A percentile compares a stretch with the other conserved stretches of the same genome.
These are phyloP conservation scores for Tylopilus subfusipes DNA, from an alignment of 768 basidiomycete species.

Conservation along the genomic window DNA sequence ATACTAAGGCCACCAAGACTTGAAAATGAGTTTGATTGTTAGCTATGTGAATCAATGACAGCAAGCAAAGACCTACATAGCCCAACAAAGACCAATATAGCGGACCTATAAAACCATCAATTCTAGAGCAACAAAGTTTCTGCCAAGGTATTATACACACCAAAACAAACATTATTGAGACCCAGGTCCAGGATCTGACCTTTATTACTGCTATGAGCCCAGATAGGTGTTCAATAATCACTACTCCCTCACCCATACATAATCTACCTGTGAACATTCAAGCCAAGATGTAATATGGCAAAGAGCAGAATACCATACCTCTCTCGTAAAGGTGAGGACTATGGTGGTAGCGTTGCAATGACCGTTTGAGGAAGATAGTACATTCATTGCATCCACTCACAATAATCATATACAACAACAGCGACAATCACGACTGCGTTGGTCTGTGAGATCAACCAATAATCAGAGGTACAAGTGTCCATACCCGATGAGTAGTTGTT, in stretches of 20 bases:
- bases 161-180: slow-evolving; percentile 9
- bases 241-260: slow-evolving; percentile 14
- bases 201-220: background rate
- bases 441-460: no score
- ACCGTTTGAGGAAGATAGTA: no score
- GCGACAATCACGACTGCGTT: no score
- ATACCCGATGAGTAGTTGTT: no score
- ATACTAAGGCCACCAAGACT: background rate
- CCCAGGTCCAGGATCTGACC: slow-evolving; percentile 7
- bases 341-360: no score
- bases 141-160: background rate
- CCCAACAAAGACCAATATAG: background rate
- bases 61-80: background rate
- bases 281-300: background rate
- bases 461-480: no score
- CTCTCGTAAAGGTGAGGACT: slow-evolving; percentile 8
- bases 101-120: background rate
- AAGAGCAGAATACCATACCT: no score
- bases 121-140: no score
- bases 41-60: background rate
- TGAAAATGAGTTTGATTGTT: background rate
- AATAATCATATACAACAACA: no score
- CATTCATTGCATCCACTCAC: no score
- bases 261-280: slow-evolving; percentile 7
- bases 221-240: no score